These are phyloP conservation scores for Exophiala mesophila DNA, from an alignment of 2,329 filamentous ascomycete species.

Conservation along the genomic window DNA sequence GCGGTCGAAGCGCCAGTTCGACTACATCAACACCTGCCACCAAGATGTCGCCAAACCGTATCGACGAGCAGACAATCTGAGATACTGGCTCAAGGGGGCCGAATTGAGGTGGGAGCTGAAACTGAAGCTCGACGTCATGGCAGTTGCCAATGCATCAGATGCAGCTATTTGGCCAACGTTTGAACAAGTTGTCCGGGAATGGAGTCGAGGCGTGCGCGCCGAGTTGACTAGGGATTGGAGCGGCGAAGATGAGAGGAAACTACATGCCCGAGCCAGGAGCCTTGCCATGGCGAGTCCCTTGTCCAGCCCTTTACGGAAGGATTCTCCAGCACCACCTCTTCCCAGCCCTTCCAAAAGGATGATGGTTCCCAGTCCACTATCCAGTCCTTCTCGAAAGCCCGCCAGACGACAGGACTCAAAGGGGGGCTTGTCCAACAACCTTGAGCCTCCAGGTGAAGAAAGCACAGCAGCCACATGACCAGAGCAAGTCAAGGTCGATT, in stretches of 20 bases:
- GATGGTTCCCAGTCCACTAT: conserved; percentile 13
- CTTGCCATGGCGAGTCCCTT: conserved; percentile 25
- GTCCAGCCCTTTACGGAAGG: conserved; percentile 21
- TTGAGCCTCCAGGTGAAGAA: conserved; percentile 7
- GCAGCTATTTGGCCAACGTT: conserved; percentile 70
- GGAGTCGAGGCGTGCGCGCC: conserved; percentile 76
- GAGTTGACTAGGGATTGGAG: conserved; percentile 74
- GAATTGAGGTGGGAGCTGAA: conserved; percentile 89
- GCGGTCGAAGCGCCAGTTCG: conserved; percentile 80
- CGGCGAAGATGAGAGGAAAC: conserved; percentile 27
- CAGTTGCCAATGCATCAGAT: conserved; percentile 66
- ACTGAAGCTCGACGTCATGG: conserved; percentile 78
- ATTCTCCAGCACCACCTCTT: conserved; percentile 16
- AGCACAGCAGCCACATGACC: neutral
- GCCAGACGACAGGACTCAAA: neutral
- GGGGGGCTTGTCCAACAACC: neutral
- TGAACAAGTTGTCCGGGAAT: conserved; percentile 74
- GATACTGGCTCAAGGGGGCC: conserved; percentile 94
- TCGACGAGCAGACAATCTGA: conserved; percentile 84
- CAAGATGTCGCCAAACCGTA: conserved; percentile 94
- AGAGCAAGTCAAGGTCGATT: too few species aligned
- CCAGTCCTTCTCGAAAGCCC: conserved; percentile 11
- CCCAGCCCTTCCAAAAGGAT: conserved; percentile 15
- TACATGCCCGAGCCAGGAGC: conserved; percentile 26
- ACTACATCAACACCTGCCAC: conserved; percentile 82